Base-by-base conservation (phyloP, 495 filamentous ascomycete genomes). In the Astrothelium subdiscretum region DNA sequence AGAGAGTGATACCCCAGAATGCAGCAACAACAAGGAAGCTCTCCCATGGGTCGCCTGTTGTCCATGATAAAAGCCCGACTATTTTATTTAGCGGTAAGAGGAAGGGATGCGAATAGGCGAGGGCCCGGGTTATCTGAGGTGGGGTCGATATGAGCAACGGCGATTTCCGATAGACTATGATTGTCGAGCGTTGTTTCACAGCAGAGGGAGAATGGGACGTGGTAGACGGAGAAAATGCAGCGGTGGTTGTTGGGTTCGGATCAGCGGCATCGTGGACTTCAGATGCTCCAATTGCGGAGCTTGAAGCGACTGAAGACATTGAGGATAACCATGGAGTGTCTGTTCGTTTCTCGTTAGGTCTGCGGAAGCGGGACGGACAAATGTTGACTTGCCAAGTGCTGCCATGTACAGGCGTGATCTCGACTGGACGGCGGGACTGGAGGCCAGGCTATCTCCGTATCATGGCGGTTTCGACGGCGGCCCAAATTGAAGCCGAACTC, bases 151-250 rank as follows among this genome's bases (percentile, higher is more conserved):
- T 86, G 32, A 99, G 80, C 27, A 99, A 76, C 22, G 95, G 94
- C 3, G 89, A 95, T 75, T 97, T 99, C 71, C 94, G 91, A 73
- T 97, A 91, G 1, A 99, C 92, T 60, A 97, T 84, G 67, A 97
- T 89, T 62, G 90, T 94, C 42, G 89, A 92, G 57, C 91, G 85
- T 62, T 90, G 84, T 68, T 87, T 86, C 40, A 86, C 85, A 26
- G 85, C 84, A 58, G 87, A 78, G 27, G 87, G 83, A 15, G 82
- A 81, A 59, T 85, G 80, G 10, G 85, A 85, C 58, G 88, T 80
- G 52, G 88, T 90, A 24, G 83, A 80, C 32, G 94, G 91, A 29
- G 92, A 90, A 77, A 99, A 99, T 58, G 88, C 79, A 63, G 90
- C 91, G 66, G 87, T 79, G 20, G 90, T 95, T 20, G 89, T 85